Percentiles rank a stretch among this genome's conserved stretches.
These are phyloP conservation scores for Penicillium flavigenum DNA, from an alignment of 495 filamentous ascomycete genomes.

Conservation along the genomic window DNA sequence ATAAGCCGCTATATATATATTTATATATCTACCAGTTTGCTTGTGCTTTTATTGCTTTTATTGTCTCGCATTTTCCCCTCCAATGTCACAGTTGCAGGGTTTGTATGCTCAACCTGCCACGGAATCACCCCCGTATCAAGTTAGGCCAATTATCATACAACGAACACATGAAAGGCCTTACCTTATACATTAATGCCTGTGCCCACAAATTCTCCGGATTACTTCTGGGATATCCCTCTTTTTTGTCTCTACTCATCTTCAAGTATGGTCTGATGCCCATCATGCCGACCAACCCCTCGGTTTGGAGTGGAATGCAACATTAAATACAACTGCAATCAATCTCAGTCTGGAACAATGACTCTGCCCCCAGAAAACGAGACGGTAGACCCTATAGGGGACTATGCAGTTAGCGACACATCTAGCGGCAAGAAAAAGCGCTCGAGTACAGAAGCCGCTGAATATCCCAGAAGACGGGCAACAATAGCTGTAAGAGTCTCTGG, in stretches of 20 bases:
- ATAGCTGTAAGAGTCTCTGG: slow-evolving; percentile 59
- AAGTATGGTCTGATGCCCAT: slow-evolving; percentile 1
- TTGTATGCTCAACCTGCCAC: slow-evolving; percentile 9
- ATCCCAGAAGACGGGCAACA: slow-evolving; percentile 66
- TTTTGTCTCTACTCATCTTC: not conserved
- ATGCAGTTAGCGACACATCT: slow-evolving; percentile 4
- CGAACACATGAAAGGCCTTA: slow-evolving; percentile 4
- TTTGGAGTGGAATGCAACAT: slow-evolving; percentile 1
- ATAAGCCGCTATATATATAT: not conserved
- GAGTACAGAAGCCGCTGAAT: slow-evolving; percentile 64
- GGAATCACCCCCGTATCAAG: slow-evolving; percentile 2
- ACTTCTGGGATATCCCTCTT: not conserved
- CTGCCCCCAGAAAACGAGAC: not conserved
- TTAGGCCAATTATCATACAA: not conserved
- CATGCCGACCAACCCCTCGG: slow-evolving; percentile 1
- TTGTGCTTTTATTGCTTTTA: not conserved
- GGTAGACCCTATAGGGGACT: slow-evolving; percentile 1
- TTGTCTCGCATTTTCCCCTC: not conserved
- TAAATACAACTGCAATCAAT: not conserved
- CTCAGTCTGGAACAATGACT: not conserved
- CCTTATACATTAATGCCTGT: not conserved
- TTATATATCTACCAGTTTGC: not conserved
- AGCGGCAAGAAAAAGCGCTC: slow-evolving; percentile 56
- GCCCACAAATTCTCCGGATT: not conserved
- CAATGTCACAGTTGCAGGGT: not conserved